Percentiles rank a stretch among this genome's conserved stretches.
phyloP scores from a whole-genome alignment of 148 eudicot genomes.

The Rhododendron henanense region DNA sequence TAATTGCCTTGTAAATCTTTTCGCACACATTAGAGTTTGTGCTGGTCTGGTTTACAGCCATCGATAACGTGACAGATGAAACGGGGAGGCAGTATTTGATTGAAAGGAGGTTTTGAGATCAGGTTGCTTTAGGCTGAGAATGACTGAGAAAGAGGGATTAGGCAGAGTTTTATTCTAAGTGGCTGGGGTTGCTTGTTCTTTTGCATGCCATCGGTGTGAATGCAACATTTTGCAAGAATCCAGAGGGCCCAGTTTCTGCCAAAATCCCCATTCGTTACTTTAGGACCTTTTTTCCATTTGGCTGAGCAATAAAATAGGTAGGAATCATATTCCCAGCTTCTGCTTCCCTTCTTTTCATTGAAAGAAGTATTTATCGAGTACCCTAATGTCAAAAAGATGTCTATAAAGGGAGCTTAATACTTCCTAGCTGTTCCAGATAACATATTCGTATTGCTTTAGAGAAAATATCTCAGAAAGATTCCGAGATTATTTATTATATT shows the following conservation, averaged over 20 bases:
- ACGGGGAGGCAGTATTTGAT: neutral
- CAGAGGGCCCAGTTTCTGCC: neutral
- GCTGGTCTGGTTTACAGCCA: conserved; percentile 21
- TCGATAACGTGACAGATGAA: neutral
- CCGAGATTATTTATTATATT: neutral
- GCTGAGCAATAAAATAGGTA: neutral
- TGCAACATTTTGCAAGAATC: neutral
- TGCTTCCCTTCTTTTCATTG: neutral
- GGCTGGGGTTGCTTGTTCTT: neutral
- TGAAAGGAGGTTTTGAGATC: neutral
- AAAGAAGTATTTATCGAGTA: neutral
- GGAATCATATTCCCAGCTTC: conserved; percentile 17
- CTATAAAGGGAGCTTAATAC: conserved; percentile 5
- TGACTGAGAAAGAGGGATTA: neutral
- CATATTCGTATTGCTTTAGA: neutral
- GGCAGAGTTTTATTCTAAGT: neutral
- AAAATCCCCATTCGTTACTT: neutral
- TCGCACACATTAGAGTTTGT: conserved; percentile 9
- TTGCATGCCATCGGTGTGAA: neutral
- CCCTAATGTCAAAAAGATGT: neutral
- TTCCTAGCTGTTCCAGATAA: conserved; percentile 10
- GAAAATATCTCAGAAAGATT: neutral
- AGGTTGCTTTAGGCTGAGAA: neutral
- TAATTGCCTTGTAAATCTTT: conserved; percentile 18
- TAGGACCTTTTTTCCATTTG: neutral